Evolutionary conservation across 2,329 filamentous ascomycete species (phyloP).

Genomic region (Aureobasidium sp.): DNA sequence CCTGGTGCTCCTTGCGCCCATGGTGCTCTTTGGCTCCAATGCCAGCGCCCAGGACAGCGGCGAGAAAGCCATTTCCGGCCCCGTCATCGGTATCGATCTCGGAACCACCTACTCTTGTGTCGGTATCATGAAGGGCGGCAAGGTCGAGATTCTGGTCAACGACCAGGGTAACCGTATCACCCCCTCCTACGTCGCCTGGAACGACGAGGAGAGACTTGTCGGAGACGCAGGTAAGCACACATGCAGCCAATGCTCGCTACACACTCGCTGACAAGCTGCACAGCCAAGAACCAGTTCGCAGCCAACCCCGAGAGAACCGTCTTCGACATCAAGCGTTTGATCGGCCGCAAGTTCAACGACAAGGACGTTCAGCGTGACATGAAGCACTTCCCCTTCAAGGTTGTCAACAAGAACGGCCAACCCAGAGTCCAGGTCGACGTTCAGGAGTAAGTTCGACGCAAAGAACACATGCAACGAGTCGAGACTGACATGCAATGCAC

Average conservation of each 20-base stretch:
- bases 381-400: slow-evolving; percentile 98
- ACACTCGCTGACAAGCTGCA: slow-evolving; percentile 2
- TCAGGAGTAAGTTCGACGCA: slow-evolving; percentile 36
- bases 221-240: slow-evolving; percentile 63
- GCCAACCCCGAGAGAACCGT: slow-evolving; percentile 42
- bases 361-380: slow-evolving; percentile 85
- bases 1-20: slow-evolving; percentile 74
- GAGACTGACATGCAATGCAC: slow-evolving; percentile 14
- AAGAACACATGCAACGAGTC: neutral
- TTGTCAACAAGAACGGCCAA: slow-evolving; percentile 82
- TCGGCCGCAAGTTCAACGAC: slow-evolving; percentile 44
- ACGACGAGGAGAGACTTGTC: slow-evolving; percentile 91
- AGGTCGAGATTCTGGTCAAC: slow-evolving; percentile 92
- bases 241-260: neutral
- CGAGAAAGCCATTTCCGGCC: slow-evolving; percentile 63
- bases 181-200: slow-evolving; percentile 56
- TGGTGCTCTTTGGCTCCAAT: slow-evolving; percentile 66
- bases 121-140: slow-evolving; percentile 91
- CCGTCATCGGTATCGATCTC: slow-evolving; percentile 91
- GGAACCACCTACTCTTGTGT: slow-evolving; percentile 84
- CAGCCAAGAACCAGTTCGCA: slow-evolving; percentile 78
- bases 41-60: slow-evolving; percentile 61
- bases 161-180: slow-evolving; percentile 96
- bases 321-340: slow-evolving; percentile 44
- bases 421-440: slow-evolving; percentile 73